Base-by-base conservation (phyloP, 805 yeast species). In the Sugiyamaella americana region DNA sequence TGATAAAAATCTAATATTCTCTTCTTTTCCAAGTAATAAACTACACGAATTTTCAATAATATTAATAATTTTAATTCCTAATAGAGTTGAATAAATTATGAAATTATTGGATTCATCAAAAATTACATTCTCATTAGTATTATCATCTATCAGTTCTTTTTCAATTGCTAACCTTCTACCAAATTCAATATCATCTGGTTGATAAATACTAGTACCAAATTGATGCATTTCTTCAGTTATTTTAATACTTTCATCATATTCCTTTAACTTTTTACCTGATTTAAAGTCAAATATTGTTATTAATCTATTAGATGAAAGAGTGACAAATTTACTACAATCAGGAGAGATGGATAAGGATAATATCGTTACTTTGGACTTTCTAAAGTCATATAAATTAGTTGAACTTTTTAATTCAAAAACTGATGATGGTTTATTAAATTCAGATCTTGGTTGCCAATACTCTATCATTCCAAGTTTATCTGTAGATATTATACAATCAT, bases 341-440 rank as follows among this genome's bases (percentile, higher is more conserved):
- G 57, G 57, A 3, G 67, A 58, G 5, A 65, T 49, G 13, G 49
- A 37, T 4, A 67, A 34, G 2, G 52, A 29, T 4, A 54, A 35
- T 2, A 64, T 62, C 1, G 47, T 38, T 1, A 64, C 48, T 47
- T 68, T 69, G 19, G 50, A 40, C 47, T 69, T 70, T 18, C 68
- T 51, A 40, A 70, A 52, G 16, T 64, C 66, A 48, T 67, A 63
- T 16, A 67, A 52, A 49, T 70, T 69, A 0, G 77, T 73, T 37
- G 63, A 57, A 26, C 71, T 60, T 51, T 73, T 72, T 50, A 57
- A 52, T 32, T 61, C 59, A 55, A 69, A 73, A 18, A 54, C 54
- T 24, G 43, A 46, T 22, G 39, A 41, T 2, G 66, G 66, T 37
- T 51, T 48, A 19, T 51, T 16, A 56, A 46, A 13, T 13, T 43